Base-by-base conservation (phyloP, 2,329 filamentous ascomycete genomes). In the Fusarium brevicatenulatum region DNA sequence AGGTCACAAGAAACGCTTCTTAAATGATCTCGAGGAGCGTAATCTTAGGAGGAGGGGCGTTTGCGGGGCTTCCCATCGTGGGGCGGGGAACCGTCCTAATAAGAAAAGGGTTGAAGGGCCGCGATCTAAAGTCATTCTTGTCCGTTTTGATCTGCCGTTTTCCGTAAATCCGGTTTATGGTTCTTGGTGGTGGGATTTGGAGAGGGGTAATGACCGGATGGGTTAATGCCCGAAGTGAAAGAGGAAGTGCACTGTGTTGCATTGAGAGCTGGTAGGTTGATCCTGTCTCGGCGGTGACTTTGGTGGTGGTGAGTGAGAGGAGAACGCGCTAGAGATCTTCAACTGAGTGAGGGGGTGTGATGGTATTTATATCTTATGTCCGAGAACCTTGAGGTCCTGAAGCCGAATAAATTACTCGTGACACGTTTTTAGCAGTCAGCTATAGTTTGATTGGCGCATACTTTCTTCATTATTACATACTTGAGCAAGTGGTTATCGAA, bases 11-110 rank as follows among this genome's bases (percentile, higher is more conserved):
- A 34, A 53, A 42, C 30, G 19, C 39, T 44, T 50, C 39, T 58
- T 40, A 63, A 44, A 53, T 36, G 55, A 61, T 47, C 43, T 43
- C 36, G 11, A 52, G 18, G 6, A 13, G 39, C 40, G 21, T 37
- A 42, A 63, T 63, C 44, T 53, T 28, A n/a, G 36, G 43, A 44
- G 52, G 70, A 73, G 70, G 70, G 70, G 57, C 66, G 42, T 50
- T 66, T 73, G 70, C 66, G 70, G 71, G 71, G 67, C 71, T n/a
- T 19, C 12, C n/a, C 37, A 69, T 64, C 50, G 40, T 52, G 44
- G 50, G 63, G 68, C 59, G 71, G 68, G 59, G 71, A 56, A 57
- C 44, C 18, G 23, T 57, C 16, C 42, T 57, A 57, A 57, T 49
- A 50, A 58, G 42, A 69, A 70, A 58, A 39, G 42, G 46, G 44